Evolutionary conservation across 192 early-diverging fungal species (phyloP).

Genomic region (Kickxella alabastrina): DNA sequence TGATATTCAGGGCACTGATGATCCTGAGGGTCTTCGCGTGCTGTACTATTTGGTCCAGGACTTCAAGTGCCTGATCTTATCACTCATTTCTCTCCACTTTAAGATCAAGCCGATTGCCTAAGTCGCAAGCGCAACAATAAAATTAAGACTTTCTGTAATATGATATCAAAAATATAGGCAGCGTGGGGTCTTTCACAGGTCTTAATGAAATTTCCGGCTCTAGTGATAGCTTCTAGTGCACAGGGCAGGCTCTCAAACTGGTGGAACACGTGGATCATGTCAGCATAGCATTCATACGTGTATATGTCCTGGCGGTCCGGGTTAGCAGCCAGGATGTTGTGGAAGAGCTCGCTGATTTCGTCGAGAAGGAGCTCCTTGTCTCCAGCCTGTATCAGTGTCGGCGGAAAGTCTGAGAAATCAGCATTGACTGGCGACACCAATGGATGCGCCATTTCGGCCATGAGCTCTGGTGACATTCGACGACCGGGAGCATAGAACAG

Average conservation of each 20-base stretch:
- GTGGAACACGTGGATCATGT: constrained; percentile 48
- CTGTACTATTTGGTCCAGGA: constrained; percentile 99
- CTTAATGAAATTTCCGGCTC: constrained; percentile 31
- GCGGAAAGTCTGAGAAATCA: constrained; percentile 35
- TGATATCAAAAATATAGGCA: too few species aligned
- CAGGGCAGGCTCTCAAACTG: constrained; percentile 27
- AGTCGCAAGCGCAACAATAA: not conserved
- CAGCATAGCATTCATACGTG: constrained; percentile 35
- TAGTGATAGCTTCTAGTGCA: constrained; percentile 15
- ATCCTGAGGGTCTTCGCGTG: constrained; percentile 89
- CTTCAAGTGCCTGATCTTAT: constrained; percentile 93
- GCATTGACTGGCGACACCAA: constrained; percentile 44
- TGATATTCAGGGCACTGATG: constrained; percentile 83
- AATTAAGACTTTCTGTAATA: too few species aligned
- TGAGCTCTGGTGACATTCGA: constrained; percentile 14
- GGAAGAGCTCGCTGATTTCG: constrained; percentile 31
- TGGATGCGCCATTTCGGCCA: constrained; percentile 26
- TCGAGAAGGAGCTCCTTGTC: constrained; percentile 35
- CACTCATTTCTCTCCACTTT: constrained; percentile 91
- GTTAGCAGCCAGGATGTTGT: constrained; percentile 31
- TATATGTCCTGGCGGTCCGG: constrained; percentile 5
- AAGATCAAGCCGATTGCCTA: constrained; percentile 61
- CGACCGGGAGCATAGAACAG: constrained; percentile 40
- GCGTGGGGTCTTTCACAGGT: constrained; percentile 9
- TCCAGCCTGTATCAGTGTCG: constrained; percentile 38